These are phyloP conservation scores for Laetiporus sulphureus DNA, from an alignment of 1,284 basidiomycete species.

Conservation along the genomic window DNA sequence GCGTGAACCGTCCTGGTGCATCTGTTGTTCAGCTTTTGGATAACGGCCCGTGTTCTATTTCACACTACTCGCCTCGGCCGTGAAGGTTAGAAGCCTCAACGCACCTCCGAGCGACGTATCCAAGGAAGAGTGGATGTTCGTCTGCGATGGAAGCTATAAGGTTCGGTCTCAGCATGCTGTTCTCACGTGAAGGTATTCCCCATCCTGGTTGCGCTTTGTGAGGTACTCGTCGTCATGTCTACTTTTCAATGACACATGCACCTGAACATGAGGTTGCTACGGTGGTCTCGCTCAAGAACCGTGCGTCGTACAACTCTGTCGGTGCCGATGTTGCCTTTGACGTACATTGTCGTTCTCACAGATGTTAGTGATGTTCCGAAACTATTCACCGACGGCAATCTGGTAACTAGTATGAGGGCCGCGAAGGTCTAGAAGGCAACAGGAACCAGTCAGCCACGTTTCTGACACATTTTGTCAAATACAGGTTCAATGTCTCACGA, in stretches of 20 bases:
- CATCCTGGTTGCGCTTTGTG: neutral
- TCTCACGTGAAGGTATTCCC: neutral
- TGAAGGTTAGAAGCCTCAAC: too few relatives aligned
- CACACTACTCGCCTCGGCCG: constrained; percentile 13
- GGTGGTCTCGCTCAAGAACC: constrained; percentile 33
- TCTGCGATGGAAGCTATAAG: constrained; percentile 22
- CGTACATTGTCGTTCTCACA: constrained; percentile 9
- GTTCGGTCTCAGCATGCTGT: constrained; percentile 1
- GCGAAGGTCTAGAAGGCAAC: constrained; percentile 21
- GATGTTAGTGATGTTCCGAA: neutral
- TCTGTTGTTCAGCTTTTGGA: constrained; percentile 15
- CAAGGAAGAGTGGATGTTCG: constrained; percentile 16
- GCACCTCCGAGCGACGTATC: constrained; percentile 11
- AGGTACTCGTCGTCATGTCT: constrained; percentile 33
- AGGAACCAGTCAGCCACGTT: constrained; percentile 15
- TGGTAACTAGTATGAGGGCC: constrained; percentile 21
- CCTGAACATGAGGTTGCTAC: constrained; percentile 35
- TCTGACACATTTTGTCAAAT: constrained; percentile 19
- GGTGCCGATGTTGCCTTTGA: constrained; percentile 37
- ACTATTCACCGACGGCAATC: too few relatives aligned
- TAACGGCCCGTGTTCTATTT: constrained; percentile 28
- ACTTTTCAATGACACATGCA: constrained; percentile 36
- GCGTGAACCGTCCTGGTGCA: neutral
- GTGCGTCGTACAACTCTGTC: constrained; percentile 29
- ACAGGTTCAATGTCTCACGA: constrained; percentile 10